phyloP scores from a whole-genome alignment of 2,329 filamentous ascomycete species.

The Sphaerostilbella broomeana region DNA sequence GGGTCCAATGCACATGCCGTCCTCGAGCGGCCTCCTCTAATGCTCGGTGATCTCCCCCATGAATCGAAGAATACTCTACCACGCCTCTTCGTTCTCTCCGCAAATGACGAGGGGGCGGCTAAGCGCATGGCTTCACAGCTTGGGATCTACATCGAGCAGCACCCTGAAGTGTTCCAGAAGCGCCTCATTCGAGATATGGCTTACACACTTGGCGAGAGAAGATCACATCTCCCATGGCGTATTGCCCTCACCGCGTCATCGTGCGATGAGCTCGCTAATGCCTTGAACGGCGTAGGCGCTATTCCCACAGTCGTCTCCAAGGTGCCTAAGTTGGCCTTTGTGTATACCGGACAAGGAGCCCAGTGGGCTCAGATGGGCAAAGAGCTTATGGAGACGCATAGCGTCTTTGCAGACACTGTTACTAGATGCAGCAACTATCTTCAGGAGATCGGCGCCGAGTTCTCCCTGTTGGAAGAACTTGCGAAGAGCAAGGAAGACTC shows the following conservation, averaged over 20 bases:
- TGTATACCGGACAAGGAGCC: conserved; percentile 36
- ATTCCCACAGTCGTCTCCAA: conserved; percentile 15
- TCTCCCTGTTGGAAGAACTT: conserved; percentile 34
- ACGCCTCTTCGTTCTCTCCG: conserved; percentile 39
- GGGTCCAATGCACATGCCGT: conserved; percentile 41
- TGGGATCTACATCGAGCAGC: conserved; percentile 35
- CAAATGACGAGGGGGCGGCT: conserved; percentile 31
- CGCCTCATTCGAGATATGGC: conserved; percentile 40
- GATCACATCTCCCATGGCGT: conserved; percentile 38
- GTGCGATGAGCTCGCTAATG: conserved; percentile 38
- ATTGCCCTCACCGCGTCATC: conserved; percentile 37
- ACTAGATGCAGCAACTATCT: conserved; percentile 27
- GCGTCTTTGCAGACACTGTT: conserved; percentile 29
- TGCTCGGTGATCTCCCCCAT: conserved; percentile 9
- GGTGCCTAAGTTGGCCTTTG: conserved; percentile 24
- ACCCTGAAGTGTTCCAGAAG: conserved; percentile 36
- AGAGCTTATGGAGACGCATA: conserved; percentile 30
- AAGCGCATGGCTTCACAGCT: conserved; percentile 26
- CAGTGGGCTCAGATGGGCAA: conserved; percentile 34
- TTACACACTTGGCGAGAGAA: conserved; percentile 41
- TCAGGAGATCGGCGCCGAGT: conserved; percentile 28
- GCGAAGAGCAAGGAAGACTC: conserved; percentile 27
- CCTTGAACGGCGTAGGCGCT: conserved; percentile 30
- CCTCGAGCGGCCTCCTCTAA: conserved; percentile 21
- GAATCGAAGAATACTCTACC: conserved; percentile 15